A percentile compares a stretch with the other conserved stretches of the same genome.
Conservation (phyloP, 352 stramenopile species). For the Phytophthora cryptogea region DNA sequence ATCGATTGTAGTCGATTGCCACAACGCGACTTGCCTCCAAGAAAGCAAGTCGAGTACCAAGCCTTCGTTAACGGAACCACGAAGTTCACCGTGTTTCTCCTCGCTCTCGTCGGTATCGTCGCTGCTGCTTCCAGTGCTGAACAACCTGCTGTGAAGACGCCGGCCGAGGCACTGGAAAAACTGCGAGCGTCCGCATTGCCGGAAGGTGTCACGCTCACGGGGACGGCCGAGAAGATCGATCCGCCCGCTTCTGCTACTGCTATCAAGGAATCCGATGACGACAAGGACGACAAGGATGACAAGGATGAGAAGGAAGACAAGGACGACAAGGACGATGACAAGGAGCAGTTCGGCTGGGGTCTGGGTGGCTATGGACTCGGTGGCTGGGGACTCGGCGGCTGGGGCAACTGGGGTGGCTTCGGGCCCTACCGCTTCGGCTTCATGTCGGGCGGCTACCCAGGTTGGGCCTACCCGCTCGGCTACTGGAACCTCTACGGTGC, state of each 20-base stretch:
- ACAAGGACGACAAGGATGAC: constrained; percentile 4
- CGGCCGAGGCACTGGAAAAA: constrained; percentile 15
- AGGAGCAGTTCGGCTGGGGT: constrained; percentile 2
- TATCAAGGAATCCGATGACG: neutral
- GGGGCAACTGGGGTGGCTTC: constrained; percentile 36
- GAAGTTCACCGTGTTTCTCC: constrained; percentile 21
- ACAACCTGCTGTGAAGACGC: constrained; percentile 14
- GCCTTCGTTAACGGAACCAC: neutral
- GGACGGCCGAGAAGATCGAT: constrained; percentile 1
- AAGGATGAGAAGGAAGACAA: neutral
- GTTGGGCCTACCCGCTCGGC: constrained; percentile 41
- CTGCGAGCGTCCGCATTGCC: constrained; percentile 1
- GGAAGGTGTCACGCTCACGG: constrained; percentile 14
- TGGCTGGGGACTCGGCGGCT: constrained; percentile 9
- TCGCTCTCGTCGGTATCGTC: constrained; percentile 14
- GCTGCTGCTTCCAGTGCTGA: neutral
- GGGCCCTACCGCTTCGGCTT: constrained; percentile 85
- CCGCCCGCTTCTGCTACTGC: neutral
- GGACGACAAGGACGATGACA: neutral
- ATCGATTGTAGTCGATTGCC: neutral
- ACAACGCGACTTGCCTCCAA: constrained; percentile 13
- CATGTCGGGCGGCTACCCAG: constrained; percentile 17
- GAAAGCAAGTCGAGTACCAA: constrained; percentile 12
- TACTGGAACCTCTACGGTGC: constrained; percentile 39
- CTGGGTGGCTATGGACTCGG: neutral